phyloP scores from a whole-genome alignment of 2,329 filamentous ascomycete species.

The Microcera coccophila region DNA sequence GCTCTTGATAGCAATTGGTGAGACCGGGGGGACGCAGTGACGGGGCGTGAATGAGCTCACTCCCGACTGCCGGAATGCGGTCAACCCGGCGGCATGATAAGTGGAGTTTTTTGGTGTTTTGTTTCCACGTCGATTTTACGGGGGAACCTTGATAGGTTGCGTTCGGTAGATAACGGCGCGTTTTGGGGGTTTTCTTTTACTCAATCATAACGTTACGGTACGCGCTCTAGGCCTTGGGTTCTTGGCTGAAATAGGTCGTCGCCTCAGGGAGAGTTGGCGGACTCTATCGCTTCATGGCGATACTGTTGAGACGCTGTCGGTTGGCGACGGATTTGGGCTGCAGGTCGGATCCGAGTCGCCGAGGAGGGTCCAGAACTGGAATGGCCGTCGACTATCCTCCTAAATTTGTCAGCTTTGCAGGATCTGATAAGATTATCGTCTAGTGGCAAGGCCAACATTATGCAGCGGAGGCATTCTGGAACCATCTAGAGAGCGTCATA shows the following conservation, averaged over 20 bases:
- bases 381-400: background rate
- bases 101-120: background rate
- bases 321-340: conserved; percentile 7
- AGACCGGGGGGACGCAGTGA: no score
- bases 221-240: no score
- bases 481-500: no score
- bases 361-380: background rate
- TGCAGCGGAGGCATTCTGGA: no score
- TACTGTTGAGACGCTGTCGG: conserved; percentile 6
- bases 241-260: no score
- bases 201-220: no score
- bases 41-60: background rate
- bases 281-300: no score
- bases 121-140: background rate
- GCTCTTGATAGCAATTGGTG: background rate
- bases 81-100: background rate
- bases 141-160: background rate
- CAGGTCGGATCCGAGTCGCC: background rate
- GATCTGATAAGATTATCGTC: conserved; percentile 23
- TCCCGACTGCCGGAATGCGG: conserved; percentile 1
- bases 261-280: no score
- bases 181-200: no score
- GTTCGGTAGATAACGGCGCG: background rate
- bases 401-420: conserved; percentile 21
- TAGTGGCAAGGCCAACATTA: background rate